Base-by-base conservation (phyloP, 2,329 filamentous ascomycete genomes). In the Paecilomyces sp. region DNA sequence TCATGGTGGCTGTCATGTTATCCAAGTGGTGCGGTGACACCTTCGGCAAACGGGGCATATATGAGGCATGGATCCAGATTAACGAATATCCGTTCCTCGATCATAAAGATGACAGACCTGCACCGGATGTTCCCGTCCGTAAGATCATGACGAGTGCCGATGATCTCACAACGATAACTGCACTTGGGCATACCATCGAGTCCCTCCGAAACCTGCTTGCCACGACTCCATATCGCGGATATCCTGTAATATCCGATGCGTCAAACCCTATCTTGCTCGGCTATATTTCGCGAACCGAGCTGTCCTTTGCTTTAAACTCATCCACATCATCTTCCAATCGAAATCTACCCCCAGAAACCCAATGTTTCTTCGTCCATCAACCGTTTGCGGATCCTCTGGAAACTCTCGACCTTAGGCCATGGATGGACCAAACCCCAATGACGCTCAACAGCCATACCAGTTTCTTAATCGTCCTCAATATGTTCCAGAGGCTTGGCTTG, bases 351-450 rank as follows among this genome's bases (percentile, higher is more conserved):
- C 80, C 83, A 0, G 86, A 89, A 61, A 89, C 92, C 0, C 89
- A 93, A 71, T 88, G 88, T 52, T 92, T 89, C 75, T 97, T 99
- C 76, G 83, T 85, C 0, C 90, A 95, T 70, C 89, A 92, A 69
- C 88, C 90, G 2, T 86, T 93, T 58, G 88, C 89, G 0, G 91
- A 96, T 68, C 89, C 90, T 0, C 80, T 83, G 22, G 83, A 85
- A 15, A 92, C 88, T 0, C 85, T 99, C 47, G 94, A 99, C 75
- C 82, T 99, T 11, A 83, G 93, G 7, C 92, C 92, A 2, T 99
- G 94, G 94, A 97, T 99, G 92, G 94, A 99, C 74, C 93, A 97
- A 74, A 99, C 94, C 0, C 94, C 94, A 0, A 89, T 99, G 54
- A 97, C 94, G 0, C 81, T 97, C 18, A 90, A 91, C 51, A 87